Conservation (phyloP, 495 filamentous ascomycete genomes). For the Apodospora peruviana region DNA sequence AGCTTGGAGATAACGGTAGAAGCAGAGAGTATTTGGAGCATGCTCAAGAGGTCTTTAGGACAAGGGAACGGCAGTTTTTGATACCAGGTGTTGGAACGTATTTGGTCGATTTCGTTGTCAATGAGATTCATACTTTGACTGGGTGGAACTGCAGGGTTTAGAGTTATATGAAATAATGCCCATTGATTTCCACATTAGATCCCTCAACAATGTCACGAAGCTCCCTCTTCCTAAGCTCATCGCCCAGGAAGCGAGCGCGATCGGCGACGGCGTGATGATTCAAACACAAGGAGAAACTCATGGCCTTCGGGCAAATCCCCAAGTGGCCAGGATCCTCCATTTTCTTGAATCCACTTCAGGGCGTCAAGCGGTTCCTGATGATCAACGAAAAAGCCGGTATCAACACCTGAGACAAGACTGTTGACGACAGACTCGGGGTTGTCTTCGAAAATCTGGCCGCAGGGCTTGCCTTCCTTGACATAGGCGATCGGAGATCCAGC, state of each 20-base stretch:
- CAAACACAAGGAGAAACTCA: constrained; percentile 1
- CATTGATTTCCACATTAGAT: too few species aligned
- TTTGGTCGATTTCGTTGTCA: too few species aligned
- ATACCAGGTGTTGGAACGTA: too few species aligned
- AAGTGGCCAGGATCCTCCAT: background rate
- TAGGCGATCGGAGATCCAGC: constrained; percentile 3
- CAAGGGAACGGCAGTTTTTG: too few species aligned
- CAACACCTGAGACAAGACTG: background rate
- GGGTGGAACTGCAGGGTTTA: too few species aligned
- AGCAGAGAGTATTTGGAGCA: too few species aligned
- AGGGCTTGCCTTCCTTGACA: background rate
- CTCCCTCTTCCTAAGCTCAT: too few species aligned
- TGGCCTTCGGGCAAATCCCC: background rate
- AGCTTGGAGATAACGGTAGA: too few species aligned
- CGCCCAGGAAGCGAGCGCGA: background rate
- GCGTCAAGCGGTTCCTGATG: background rate
- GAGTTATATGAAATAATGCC: too few species aligned
- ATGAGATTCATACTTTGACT: too few species aligned
- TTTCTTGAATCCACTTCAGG: background rate
- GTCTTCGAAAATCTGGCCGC: background rate
- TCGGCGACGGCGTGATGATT: background rate
- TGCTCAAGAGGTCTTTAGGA: too few species aligned
- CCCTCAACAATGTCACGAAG: too few species aligned
- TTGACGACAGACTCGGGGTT: background rate
- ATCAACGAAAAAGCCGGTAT: background rate